Conservation (phyloP, 75 land plant species). For the Isoetes taiwanensis region DNA sequence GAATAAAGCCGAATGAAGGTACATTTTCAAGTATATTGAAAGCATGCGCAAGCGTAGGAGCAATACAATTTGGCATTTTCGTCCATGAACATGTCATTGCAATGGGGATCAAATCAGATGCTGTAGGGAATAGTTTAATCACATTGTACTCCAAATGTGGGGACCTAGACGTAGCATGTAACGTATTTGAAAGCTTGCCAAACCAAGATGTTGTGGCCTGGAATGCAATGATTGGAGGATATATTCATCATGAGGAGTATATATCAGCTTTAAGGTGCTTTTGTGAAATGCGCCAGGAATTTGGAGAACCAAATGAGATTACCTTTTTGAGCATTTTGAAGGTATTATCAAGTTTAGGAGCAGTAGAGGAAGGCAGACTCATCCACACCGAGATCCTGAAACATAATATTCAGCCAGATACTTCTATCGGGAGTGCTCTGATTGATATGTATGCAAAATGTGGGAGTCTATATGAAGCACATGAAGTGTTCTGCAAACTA, state of each 20-base stretch:
- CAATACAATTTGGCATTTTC: background rate
- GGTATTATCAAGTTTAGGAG: background rate
- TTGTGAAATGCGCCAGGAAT: background rate
- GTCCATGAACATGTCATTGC: constrained; percentile 8
- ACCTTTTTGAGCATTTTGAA: background rate
- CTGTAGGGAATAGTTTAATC: background rate
- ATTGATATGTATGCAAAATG: no score
- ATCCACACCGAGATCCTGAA: background rate
- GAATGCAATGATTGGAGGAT: constrained; percentile 5
- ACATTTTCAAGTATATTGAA: constrained; percentile 12
- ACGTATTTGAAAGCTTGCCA: background rate
- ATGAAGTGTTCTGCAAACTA: no score
- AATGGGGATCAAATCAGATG: background rate
- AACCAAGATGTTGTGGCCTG: constrained; percentile 1
- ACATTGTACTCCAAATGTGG: constrained; percentile 2
- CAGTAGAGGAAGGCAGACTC: background rate
- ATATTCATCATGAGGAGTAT: background rate
- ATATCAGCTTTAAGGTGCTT: background rate
- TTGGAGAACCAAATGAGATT: background rate
- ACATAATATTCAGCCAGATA: no score
- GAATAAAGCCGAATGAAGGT: constrained; percentile 8
- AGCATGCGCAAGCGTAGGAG: constrained; percentile 7
- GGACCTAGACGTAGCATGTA: background rate
- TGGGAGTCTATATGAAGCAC: no score
- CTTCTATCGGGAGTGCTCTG: no score